A percentile compares a stretch with the other conserved stretches of the same genome.
Conservation (phyloP, 2,329 filamentous ascomycete genomes). For the Pyrenophora graminea region DNA sequence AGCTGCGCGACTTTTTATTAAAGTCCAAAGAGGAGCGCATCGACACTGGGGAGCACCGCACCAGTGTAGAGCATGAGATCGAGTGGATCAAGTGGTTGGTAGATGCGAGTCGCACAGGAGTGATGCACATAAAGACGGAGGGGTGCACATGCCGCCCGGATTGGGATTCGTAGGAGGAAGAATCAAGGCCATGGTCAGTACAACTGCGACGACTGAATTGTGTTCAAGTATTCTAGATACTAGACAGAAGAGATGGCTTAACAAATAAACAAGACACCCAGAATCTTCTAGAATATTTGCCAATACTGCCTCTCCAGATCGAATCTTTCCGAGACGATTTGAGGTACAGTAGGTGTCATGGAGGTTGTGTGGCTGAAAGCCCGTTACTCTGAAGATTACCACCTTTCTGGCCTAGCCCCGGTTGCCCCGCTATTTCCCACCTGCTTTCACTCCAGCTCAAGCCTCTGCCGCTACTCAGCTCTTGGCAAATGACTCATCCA, state of each 20-base stretch:
- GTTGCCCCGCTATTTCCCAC: background rate
- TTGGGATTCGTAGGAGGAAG: slow-evolving; percentile 20
- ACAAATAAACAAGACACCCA: too few species aligned
- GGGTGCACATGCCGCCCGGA: slow-evolving; percentile 33
- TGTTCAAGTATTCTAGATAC: too few species aligned
- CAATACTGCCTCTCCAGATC: too few species aligned
- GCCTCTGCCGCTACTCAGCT: slow-evolving; percentile 1
- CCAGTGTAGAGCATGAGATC: slow-evolving; percentile 32
- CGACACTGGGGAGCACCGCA: slow-evolving; percentile 27
- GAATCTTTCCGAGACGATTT: too few species aligned
- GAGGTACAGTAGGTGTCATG: too few species aligned
- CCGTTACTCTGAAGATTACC: background rate
- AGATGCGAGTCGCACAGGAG: slow-evolving; percentile 26
- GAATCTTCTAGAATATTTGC: too few species aligned
- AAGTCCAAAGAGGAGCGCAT: slow-evolving; percentile 21
- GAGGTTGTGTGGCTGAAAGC: too few species aligned
- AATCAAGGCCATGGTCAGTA: too few species aligned
- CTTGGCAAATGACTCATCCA: slow-evolving; percentile 34
- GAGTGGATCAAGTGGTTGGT: slow-evolving; percentile 39
- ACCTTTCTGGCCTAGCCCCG: background rate
- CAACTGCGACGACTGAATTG: too few species aligned
- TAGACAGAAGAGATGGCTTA: too few species aligned
- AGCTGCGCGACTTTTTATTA: slow-evolving; percentile 24
- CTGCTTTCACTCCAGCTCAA: background rate
- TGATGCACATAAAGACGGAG: slow-evolving; percentile 35